Conservation (phyloP, 257 asterid species). For the Solanum tacnaense region DNA sequence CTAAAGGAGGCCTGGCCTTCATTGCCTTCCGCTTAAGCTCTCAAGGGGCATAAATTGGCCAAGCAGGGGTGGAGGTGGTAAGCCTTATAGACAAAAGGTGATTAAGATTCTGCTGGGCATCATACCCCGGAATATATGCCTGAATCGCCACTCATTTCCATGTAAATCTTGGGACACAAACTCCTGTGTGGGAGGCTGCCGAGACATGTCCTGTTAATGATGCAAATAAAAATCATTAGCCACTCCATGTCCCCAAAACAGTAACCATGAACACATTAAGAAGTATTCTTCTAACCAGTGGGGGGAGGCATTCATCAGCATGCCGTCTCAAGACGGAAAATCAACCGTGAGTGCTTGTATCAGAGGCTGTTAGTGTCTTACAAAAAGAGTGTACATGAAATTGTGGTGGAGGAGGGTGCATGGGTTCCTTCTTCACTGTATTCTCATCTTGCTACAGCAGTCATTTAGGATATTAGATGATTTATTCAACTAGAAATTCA, state of each 20-base stretch:
- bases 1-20: too few relatives aligned
- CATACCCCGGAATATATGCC: conserved; percentile 88
- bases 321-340: conserved; percentile 91
- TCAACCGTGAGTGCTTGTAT: conserved; percentile 98
- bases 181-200: conserved; percentile 96
- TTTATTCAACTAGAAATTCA: neutral
- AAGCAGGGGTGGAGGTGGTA: neutral
- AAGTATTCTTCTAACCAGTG: conserved; percentile 49
- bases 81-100: neutral
- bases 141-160: conserved; percentile 90
- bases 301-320: conserved; percentile 96
- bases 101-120: neutral
- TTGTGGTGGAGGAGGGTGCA: conserved; percentile 43
- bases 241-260: neutral
- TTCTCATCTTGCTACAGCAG: conserved; percentile 68
- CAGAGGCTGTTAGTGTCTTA: conserved; percentile 93
- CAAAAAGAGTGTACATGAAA: conserved; percentile 87
- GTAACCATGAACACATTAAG: neutral
- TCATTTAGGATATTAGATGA: neutral
- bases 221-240: neutral
- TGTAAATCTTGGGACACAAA: conserved; percentile 84
- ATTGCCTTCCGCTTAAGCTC: neutral
- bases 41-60: neutral
- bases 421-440: conserved; percentile 54
- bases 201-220: conserved; percentile 68